phyloP scores from a whole-genome alignment of 495 filamentous ascomycete species.

The Penicillium herquei region DNA sequence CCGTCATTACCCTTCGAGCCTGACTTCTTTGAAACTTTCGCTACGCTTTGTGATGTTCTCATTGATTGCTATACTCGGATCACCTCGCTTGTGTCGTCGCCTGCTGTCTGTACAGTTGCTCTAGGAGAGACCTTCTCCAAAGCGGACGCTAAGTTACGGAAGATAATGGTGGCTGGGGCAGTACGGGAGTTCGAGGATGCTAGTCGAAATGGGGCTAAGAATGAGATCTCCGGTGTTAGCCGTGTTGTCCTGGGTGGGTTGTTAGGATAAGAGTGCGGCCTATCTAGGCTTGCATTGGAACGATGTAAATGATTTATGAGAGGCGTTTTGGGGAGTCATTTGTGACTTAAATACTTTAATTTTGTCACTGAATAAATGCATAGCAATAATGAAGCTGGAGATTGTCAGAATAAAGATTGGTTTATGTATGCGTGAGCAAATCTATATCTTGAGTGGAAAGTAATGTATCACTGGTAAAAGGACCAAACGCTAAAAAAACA shows the following conservation, averaged over 20 bases:
- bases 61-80: constrained; percentile 89
- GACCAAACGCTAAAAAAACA: constrained; percentile 10
- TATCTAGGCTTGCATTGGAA: not conserved
- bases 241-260: constrained; percentile 88
- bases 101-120: constrained; percentile 64
- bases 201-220: constrained; percentile 68
- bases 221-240: constrained; percentile 78
- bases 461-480: constrained; percentile 13
- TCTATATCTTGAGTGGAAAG: constrained; percentile 2
- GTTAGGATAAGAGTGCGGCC: constrained; percentile 52
- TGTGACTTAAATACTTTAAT: not conserved
- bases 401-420: too few relatives aligned
- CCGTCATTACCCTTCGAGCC: constrained; percentile 95
- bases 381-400: not conserved
- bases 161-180: constrained; percentile 79
- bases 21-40: constrained; percentile 95
- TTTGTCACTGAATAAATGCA: not conserved
- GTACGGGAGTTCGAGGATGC: constrained; percentile 92
- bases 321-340: constrained; percentile 7
- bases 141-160: constrained; percentile 79
- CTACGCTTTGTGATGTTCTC: constrained; percentile 93
- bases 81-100: constrained; percentile 64
- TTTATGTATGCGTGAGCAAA: constrained; percentile 11
- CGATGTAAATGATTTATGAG: constrained; percentile 9
- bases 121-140: constrained; percentile 79